These are phyloP conservation scores for Pseudevernia furfuracea DNA, from an alignment of 495 filamentous ascomycete genomes.

Conservation along the genomic window DNA sequence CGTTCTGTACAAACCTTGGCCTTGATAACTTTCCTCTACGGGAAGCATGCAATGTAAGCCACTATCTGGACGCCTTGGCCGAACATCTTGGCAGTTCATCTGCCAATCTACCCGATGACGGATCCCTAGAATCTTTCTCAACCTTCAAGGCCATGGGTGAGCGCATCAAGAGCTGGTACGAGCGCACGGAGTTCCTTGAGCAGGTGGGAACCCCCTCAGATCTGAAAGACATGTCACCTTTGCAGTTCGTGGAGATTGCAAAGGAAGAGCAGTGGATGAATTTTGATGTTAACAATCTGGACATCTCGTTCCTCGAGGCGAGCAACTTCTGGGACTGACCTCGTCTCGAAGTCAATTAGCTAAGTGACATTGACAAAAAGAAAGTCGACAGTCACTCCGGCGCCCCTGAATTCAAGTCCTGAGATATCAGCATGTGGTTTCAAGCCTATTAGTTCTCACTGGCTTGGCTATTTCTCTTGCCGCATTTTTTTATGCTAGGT, in stretches of 20 bases:
- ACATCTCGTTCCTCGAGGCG: not conserved
- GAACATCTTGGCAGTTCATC: not conserved
- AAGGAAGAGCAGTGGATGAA: not conserved
- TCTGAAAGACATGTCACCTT: not conserved
- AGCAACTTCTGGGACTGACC: not conserved
- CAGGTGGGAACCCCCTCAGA: not conserved
- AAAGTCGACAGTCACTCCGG: too few relatives aligned
- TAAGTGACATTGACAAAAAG: too few relatives aligned
- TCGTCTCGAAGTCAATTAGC: too few relatives aligned
- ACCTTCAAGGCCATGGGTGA: not conserved
- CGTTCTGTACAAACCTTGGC: not conserved
- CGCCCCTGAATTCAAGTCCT: too few relatives aligned
- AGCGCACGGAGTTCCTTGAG: not conserved
- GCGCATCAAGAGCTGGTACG: constrained; percentile 4
- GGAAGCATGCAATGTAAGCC: constrained; percentile 3
- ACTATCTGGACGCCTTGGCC: not conserved
- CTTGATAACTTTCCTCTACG: not conserved
- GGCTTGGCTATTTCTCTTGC: too few relatives aligned
- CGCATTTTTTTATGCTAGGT: too few relatives aligned
- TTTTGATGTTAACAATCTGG: not conserved
- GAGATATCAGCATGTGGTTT: too few relatives aligned
- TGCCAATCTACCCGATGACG: not conserved
- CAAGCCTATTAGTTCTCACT: too few relatives aligned
- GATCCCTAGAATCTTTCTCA: not conserved
- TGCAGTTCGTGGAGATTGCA: not conserved